Evolutionary conservation across 2,329 filamentous ascomycete species (phyloP).

Genomic region (Incumbomyces delicatus): DNA sequence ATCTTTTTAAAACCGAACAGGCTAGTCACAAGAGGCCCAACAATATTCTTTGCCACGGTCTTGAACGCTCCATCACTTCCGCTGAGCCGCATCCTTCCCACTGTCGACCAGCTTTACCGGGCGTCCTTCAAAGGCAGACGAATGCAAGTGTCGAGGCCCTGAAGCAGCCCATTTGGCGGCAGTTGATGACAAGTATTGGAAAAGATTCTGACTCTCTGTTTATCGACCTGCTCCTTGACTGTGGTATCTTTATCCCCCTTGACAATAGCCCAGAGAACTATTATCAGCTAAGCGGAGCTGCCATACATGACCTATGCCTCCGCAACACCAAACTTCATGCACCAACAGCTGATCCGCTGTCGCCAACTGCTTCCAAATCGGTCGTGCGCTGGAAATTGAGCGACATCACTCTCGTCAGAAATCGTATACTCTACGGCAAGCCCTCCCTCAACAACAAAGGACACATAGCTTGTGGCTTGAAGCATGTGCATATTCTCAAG

Average conservation of each 20-base stretch:
- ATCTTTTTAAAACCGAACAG: conserved; percentile 56
- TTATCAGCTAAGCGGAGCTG: conserved; percentile 63
- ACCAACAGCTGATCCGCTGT: background rate
- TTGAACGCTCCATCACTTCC: conserved; percentile 24
- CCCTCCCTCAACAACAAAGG: conserved; percentile 60
- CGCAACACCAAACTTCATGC: conserved; percentile 13
- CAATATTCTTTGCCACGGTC: conserved; percentile 79
- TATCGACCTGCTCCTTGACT: conserved; percentile 65
- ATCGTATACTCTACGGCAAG: conserved; percentile 75
- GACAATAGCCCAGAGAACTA: conserved; percentile 54
- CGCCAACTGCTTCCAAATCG: background rate
- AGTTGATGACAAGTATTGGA: conserved; percentile 64
- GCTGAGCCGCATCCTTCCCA: conserved; percentile 26
- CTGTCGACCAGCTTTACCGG: conserved; percentile 48
- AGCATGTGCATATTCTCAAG: conserved; percentile 76
- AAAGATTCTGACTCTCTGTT: conserved; percentile 66
- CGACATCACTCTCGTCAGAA: conserved; percentile 66
- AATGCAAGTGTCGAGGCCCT: conserved; percentile 63
- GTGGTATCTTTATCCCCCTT: conserved; percentile 62
- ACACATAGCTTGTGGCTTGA: conserved; percentile 61
- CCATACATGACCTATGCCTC: conserved; percentile 7
- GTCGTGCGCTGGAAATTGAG: conserved; percentile 28
- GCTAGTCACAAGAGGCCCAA: conserved; percentile 44
- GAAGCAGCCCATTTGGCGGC: conserved; percentile 63
- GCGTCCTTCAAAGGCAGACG: conserved; percentile 52